phyloP scores from a whole-genome alignment of 805 yeast genomes.

The Saccharomycopsis sp. region DNA sequence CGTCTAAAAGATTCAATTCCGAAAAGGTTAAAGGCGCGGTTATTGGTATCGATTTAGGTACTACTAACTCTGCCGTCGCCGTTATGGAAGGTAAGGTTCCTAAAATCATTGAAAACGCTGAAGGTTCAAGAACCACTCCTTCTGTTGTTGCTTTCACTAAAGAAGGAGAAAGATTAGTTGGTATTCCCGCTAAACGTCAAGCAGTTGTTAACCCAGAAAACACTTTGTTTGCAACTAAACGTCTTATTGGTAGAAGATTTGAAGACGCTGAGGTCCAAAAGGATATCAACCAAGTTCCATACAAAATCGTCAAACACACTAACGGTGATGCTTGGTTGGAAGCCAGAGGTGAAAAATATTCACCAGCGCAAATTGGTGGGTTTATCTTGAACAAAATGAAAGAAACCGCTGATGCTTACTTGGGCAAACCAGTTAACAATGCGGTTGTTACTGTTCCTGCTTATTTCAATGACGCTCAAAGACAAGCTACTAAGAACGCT shows the following conservation, averaged over 20 bases:
- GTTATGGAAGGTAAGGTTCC: constrained; percentile 74
- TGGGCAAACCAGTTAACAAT: constrained; percentile 79
- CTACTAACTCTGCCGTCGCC: constrained; percentile 88
- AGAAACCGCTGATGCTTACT: constrained; percentile 92
- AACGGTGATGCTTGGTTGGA: constrained; percentile 97
- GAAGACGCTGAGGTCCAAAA: constrained; percentile 86
- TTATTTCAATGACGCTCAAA: constrained; percentile 84
- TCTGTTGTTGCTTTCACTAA: constrained; percentile 92
- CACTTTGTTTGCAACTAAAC: constrained; percentile 90
- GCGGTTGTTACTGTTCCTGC: constrained; percentile 93
- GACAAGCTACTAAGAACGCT: constrained; percentile 94
- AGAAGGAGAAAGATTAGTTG: constrained; percentile 87
- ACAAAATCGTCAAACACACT: constrained; percentile 79
- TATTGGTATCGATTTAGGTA: constrained; percentile 81
- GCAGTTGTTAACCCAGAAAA: constrained; percentile 92
- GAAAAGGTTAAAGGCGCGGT: constrained; percentile 35
- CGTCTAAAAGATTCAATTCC: constrained; percentile 21
- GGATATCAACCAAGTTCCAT: constrained; percentile 82
- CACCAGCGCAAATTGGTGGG: constrained; percentile 95
- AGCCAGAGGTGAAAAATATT: constrained; percentile 80
- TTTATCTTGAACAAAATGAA: constrained; percentile 93
- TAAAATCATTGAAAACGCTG: constrained; percentile 70
- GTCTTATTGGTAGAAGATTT: constrained; percentile 90
- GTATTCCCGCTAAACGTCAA: constrained; percentile 94
- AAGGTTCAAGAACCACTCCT: constrained; percentile 80